phyloP scores from a whole-genome alignment of 2,329 filamentous ascomycete species.

The Pseudogymnoascus verrucosus region DNA sequence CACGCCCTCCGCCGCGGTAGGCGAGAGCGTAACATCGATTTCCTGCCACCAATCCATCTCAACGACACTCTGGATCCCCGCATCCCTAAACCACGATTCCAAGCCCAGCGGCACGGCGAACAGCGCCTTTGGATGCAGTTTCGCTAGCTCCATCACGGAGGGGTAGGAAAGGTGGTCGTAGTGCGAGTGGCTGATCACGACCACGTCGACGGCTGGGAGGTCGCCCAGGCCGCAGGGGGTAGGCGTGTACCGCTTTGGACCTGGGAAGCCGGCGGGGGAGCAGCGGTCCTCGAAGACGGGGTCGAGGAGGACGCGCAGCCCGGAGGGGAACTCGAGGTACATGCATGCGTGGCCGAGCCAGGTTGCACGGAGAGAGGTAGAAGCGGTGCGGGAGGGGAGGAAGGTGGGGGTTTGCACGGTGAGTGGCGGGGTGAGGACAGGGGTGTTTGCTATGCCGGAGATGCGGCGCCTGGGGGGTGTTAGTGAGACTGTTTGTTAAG shows the following conservation, averaged over 20 bases:
- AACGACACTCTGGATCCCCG: conserved; percentile 67
- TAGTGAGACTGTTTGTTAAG: no score
- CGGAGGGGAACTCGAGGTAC: conserved; percentile 80
- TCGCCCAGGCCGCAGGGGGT: conserved; percentile 70
- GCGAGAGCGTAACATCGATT: conserved; percentile 58
- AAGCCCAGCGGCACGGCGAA: conserved; percentile 85
- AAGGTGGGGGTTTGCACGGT: conserved; percentile 52
- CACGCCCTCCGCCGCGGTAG: conserved; percentile 22
- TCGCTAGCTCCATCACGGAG: conserved; percentile 62
- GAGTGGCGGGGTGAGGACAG: conserved; percentile 55
- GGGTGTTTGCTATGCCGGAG: conserved; percentile 26
- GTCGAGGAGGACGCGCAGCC: conserved; percentile 83
- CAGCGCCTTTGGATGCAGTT: conserved; percentile 67
- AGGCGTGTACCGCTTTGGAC: conserved; percentile 71
- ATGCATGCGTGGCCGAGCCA: conserved; percentile 96
- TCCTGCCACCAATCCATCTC: conserved; percentile 96
- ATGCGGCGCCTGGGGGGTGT: conserved; percentile 15
- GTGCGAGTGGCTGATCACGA: conserved; percentile 52
- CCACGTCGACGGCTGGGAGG: conserved; percentile 67
- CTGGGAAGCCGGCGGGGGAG: conserved; percentile 62
- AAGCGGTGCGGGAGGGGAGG: conserved; percentile 43
- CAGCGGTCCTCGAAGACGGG: conserved; percentile 88
- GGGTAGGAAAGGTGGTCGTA: conserved; percentile 85
- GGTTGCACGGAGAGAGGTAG: conserved; percentile 63
- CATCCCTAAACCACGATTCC: conserved; percentile 68